Evolutionary conservation across 2,329 filamentous ascomycete genomes (phyloP).

Genomic region (Phoma herbarum): DNA sequence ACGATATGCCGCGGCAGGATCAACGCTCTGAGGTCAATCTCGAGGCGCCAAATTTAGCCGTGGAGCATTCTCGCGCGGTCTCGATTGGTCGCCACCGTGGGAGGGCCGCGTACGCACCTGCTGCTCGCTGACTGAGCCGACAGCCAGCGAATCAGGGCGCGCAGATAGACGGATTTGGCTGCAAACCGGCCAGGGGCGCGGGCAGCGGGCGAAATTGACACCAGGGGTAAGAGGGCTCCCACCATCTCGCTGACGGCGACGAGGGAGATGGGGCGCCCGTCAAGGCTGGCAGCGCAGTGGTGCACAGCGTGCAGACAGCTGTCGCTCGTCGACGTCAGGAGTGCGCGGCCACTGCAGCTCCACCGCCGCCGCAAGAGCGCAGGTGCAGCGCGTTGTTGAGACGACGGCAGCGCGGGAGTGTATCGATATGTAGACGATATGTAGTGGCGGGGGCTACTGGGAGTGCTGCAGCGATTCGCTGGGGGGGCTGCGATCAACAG

Average conservation of each 20-base stretch:
- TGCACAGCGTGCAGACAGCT: constrained; percentile 5
- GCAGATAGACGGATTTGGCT: constrained; percentile 3
- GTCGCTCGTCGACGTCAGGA: constrained; percentile 13
- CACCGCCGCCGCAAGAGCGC: background rate
- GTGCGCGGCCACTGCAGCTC: constrained; percentile 4
- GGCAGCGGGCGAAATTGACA: constrained; percentile 18
- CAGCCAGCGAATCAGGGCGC: constrained; percentile 16
- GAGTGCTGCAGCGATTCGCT: constrained; percentile 27
- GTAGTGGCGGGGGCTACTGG: constrained; percentile 28
- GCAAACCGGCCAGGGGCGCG: constrained; percentile 25
- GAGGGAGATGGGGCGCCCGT: background rate
- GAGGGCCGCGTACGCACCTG: constrained; percentile 14
- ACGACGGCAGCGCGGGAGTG: constrained; percentile 27
- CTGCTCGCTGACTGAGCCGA: constrained; percentile 15
- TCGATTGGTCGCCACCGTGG: constrained; percentile 15
- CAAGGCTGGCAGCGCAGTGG: constrained; percentile 2
- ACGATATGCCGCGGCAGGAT: constrained; percentile 13
- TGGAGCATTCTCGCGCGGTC: constrained; percentile 7
- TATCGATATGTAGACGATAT: constrained; percentile 35
- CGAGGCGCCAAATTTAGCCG: constrained; percentile 11
- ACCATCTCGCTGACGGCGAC: background rate
- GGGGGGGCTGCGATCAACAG: constrained; percentile 17
- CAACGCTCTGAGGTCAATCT: constrained; percentile 11
- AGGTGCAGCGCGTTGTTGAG: constrained; percentile 27
- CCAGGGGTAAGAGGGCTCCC: constrained; percentile 18